Evolutionary conservation across 768 basidiomycete species (phyloP).

Genomic region (Mycena vitilis): DNA sequence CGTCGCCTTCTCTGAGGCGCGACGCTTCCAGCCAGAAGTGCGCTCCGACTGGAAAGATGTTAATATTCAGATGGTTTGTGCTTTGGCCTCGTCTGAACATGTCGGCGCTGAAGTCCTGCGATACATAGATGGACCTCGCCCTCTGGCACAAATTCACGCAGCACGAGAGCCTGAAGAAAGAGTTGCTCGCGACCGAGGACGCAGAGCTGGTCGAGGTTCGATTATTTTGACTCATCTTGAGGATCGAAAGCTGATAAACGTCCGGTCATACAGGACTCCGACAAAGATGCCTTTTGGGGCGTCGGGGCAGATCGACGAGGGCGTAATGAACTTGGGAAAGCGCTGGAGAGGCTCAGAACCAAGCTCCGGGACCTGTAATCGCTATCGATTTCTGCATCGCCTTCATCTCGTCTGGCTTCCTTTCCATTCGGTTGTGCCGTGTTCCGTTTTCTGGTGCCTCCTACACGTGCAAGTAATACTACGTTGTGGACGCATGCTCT

Average conservation of each 20-base stretch:
- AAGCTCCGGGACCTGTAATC: slow-evolving; percentile 56
- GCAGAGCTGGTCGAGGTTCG: slow-evolving; percentile 77
- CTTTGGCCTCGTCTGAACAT: background rate
- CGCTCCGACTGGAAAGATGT: slow-evolving; percentile 76
- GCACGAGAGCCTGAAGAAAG: slow-evolving; percentile 66
- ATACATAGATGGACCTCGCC: slow-evolving; percentile 81
- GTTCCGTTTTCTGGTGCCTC: slow-evolving; percentile 27
- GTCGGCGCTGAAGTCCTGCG: background rate
- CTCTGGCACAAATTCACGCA: slow-evolving; percentile 79
- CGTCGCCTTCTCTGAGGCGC: slow-evolving; percentile 75
- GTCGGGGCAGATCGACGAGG: slow-evolving; percentile 73
- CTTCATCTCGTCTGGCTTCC: slow-evolving; percentile 21
- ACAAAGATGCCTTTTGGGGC: slow-evolving; percentile 85
- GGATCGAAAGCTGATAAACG: slow-evolving; percentile 8
- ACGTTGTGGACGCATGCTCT: slow-evolving; percentile 21
- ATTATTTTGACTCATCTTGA: slow-evolving; percentile 18
- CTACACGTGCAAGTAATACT: slow-evolving; percentile 35
- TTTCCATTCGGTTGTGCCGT: slow-evolving; percentile 9
- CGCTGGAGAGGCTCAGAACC: slow-evolving; percentile 69
- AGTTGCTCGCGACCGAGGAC: slow-evolving; percentile 74
- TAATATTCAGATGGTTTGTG: slow-evolving; percentile 69
- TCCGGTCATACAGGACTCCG: slow-evolving; percentile 63
- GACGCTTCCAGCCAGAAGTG: slow-evolving; percentile 70
- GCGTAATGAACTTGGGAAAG: slow-evolving; percentile 80
- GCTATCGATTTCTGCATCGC: slow-evolving; percentile 27